These are phyloP conservation scores for Heterobasidion occidentale DNA, from an alignment of 1,284 basidiomycete species.

Conservation along the genomic window DNA sequence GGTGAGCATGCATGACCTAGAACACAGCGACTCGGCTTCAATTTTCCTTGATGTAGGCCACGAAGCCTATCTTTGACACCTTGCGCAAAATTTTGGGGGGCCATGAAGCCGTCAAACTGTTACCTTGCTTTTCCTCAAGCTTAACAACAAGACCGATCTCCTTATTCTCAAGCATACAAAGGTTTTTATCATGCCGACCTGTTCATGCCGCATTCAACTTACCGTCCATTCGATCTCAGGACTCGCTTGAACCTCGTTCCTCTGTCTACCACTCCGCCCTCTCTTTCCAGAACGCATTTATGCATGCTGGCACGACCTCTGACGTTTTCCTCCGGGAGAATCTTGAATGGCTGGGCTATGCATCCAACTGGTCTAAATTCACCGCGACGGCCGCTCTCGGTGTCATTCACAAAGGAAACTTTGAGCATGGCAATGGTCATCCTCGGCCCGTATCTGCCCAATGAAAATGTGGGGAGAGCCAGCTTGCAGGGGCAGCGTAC, in stretches of 20 bases:
- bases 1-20: slow-evolving; percentile 28
- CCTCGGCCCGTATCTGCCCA: slow-evolving; percentile 89
- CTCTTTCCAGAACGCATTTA: slow-evolving; percentile 92
- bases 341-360: slow-evolving; percentile 89
- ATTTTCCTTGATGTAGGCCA: slow-evolving; percentile 32
- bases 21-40: slow-evolving; percentile 5
- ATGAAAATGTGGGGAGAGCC: slow-evolving; percentile 56
- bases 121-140: slow-evolving; percentile 90
- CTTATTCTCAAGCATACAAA: slow-evolving; percentile 89
- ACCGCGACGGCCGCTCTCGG: slow-evolving; percentile 92
- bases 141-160: slow-evolving; percentile 89
- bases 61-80: slow-evolving; percentile 58
- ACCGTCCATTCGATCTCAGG: slow-evolving; percentile 34
- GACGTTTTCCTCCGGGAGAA: slow-evolving; percentile 91
- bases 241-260: slow-evolving; percentile 86
- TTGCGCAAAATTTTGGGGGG: slow-evolving; percentile 80
- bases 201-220: neutral
- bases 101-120: slow-evolving; percentile 84
- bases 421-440: slow-evolving; percentile 89
- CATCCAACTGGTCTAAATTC: slow-evolving; percentile 97
- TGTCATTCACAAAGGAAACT: slow-evolving; percentile 94
- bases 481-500: slow-evolving; percentile 70
- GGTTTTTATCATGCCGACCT: slow-evolving; percentile 30
- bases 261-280: slow-evolving; percentile 96
- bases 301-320: slow-evolving; percentile 92